Evolutionary conservation across 1,284 basidiomycete genomes (phyloP).

Genomic region (Uromyces viciae-fabae): DNA sequence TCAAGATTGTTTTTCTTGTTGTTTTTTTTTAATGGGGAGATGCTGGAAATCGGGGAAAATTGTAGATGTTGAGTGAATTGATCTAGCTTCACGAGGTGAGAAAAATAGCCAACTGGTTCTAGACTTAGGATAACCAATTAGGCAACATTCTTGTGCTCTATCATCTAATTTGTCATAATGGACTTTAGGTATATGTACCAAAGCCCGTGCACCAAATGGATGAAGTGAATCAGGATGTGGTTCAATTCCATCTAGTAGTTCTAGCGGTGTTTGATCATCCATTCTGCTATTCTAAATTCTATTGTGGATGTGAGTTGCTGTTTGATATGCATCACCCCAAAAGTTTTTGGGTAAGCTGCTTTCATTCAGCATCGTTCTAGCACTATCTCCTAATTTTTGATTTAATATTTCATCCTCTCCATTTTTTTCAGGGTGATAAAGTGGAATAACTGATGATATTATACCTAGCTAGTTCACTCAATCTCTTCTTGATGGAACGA

Average conservation of each 20-base stretch:
- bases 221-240: not conserved
- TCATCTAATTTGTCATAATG: not conserved
- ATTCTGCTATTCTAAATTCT: not conserved
- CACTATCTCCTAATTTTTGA: not conserved
- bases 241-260: not conserved
- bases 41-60: conserved; percentile 9
- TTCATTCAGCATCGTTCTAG: not conserved
- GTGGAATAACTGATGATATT: not conserved
- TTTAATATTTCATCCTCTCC: not conserved
- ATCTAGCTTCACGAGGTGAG: not conserved
- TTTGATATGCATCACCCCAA: not conserved
- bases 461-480: not conserved
- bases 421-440: not conserved
- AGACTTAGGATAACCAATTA: not conserved
- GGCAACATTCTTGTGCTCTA: not conserved
- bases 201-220: not conserved
- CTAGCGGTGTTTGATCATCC: not conserved
- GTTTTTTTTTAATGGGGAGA: not conserved
- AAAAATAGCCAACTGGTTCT: not conserved
- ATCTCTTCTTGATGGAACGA: not conserved
- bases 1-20: not conserved
- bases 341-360: not conserved
- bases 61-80: not conserved
- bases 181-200: not conserved
- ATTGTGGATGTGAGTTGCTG: not conserved